Evolutionary conservation across 108 stramenopile genomes (phyloP).

Genomic region (Conticribra weissflogii): DNA sequence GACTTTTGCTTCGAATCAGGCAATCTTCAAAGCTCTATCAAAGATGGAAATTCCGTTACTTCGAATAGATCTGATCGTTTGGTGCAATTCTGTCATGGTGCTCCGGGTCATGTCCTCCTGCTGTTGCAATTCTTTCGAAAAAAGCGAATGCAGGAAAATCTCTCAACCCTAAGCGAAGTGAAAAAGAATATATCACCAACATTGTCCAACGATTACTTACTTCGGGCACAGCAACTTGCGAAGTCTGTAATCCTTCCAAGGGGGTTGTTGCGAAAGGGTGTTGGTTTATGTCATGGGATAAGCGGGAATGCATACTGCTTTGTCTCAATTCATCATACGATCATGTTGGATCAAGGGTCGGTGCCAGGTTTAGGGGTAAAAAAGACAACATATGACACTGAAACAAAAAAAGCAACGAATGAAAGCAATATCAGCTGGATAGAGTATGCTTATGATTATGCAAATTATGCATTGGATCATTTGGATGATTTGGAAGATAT

Average conservation of each 20-base stretch:
- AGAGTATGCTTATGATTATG: constrained; percentile 16
- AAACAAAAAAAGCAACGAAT: neutral
- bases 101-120: constrained; percentile 50
- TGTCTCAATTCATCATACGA: constrained; percentile 25
- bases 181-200: neutral
- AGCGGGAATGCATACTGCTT: constrained; percentile 61
- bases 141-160: constrained; percentile 43
- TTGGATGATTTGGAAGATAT: neutral
- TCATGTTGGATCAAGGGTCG: constrained; percentile 12
- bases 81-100: constrained; percentile 72
- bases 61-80: constrained; percentile 32
- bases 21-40: constrained; percentile 44
- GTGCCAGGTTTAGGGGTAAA: too few species aligned
- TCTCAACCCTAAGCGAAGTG: neutral
- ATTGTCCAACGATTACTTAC: constrained; percentile 26
- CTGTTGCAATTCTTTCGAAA: constrained; percentile 32
- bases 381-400: neutral
- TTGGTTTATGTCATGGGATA: constrained; percentile 67
- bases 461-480: constrained; percentile 16
- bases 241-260: constrained; percentile 51
- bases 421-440: constrained; percentile 4
- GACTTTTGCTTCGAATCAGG: constrained; percentile 35
- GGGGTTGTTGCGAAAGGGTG: constrained; percentile 51
- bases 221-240: constrained; percentile 35
- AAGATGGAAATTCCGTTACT: neutral